A percentile compares a stretch with the other conserved stretches of the same genome.
phyloP scores from a whole-genome alignment of 352 stramenopile species.

The Globisporangium rhizosaccharum region DNA sequence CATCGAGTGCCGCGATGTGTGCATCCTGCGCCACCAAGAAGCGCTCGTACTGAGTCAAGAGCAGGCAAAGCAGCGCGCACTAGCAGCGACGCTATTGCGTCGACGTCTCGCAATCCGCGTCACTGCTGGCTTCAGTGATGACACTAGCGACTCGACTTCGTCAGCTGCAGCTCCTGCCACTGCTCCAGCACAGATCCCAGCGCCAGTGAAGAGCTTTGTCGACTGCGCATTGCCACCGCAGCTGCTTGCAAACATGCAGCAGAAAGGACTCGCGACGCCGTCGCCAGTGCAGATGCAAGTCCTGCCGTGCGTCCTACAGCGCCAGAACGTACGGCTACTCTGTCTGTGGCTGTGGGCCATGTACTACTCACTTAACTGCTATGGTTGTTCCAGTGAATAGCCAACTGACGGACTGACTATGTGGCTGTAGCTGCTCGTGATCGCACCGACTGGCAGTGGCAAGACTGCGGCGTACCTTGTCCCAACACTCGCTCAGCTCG shows the following conservation, averaged over 20 bases:
- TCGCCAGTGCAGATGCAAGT: slow-evolving; percentile 78
- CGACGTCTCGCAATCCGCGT: slow-evolving; percentile 32
- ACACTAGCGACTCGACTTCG: background rate
- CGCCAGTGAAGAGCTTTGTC: slow-evolving; percentile 17
- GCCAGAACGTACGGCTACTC: slow-evolving; percentile 29
- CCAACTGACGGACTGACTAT: background rate
- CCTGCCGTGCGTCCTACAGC: slow-evolving; percentile 40
- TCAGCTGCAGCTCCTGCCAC: background rate
- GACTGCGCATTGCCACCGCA: slow-evolving; percentile 19
- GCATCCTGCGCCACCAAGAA: slow-evolving; percentile 14
- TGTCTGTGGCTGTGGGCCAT: background rate
- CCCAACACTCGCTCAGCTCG: slow-evolving; percentile 39
- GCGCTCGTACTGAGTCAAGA: background rate
- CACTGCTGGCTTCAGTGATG: slow-evolving; percentile 1
- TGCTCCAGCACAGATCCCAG: slow-evolving; percentile 2
- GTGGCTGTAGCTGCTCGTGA: slow-evolving; percentile 37
- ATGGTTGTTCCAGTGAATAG: background rate
- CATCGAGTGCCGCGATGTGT: slow-evolving; percentile 63
- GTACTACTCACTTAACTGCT: background rate
- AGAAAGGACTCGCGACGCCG: slow-evolving; percentile 27
- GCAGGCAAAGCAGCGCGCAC: slow-evolving; percentile 5
- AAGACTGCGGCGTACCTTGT: slow-evolving; percentile 71
- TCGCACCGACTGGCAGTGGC: slow-evolving; percentile 57
- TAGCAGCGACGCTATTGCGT: slow-evolving; percentile 17
- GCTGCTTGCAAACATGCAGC: slow-evolving; percentile 36